Base-by-base conservation (phyloP, 371 early-diverging fungal species). In the Mycotypha africana region DNA sequence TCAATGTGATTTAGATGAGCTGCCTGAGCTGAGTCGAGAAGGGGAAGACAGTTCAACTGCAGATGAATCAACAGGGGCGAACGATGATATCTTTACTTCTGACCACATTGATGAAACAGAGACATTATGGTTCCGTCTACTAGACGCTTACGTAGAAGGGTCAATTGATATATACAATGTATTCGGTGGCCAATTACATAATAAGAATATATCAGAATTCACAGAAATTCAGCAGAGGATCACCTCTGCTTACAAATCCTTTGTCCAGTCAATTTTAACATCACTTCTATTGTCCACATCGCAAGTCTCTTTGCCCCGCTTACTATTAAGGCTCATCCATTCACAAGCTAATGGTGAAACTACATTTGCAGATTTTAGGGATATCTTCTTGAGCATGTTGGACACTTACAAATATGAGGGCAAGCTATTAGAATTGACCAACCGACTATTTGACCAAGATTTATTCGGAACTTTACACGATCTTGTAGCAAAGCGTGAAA, bases 371-470 rank as follows among this genome's bases (percentile, higher is more conserved):
- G 86, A 88, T 46, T 82, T 84, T 45, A 67, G 84, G 31, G 83
- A 81, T 32, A 79, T 85, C 12, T 83, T 89, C 41, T 66, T 80
- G 24, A 82, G 82, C 16, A 85, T 89, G 84, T 65, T 89, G 24
- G 85, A 86, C 39, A 81, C 82, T 12, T 85, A 85, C 58, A 76
- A 79, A 50, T 86, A 85, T 42, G 88, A 88, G 59, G 81, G 85
- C 3, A 82, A 88, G 53, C 47, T 86, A 33, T 53, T 85, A 32
- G 74, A 77, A 33, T 80, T 87, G 71, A 85, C 87, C n/a, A 84
- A 78, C 39, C 77, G 81, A 10, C 51, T 84, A 7, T 81, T 84
- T 64, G 84, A 84, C 38, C 76, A 78, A 20, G 84, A 84, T 45
- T 42, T 84, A 45, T 82, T 72, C 54, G 40, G 53, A 26, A 75